phyloP scores from a whole-genome alignment of 352 stramenopile species.

The Globisporangium apiculatum region DNA sequence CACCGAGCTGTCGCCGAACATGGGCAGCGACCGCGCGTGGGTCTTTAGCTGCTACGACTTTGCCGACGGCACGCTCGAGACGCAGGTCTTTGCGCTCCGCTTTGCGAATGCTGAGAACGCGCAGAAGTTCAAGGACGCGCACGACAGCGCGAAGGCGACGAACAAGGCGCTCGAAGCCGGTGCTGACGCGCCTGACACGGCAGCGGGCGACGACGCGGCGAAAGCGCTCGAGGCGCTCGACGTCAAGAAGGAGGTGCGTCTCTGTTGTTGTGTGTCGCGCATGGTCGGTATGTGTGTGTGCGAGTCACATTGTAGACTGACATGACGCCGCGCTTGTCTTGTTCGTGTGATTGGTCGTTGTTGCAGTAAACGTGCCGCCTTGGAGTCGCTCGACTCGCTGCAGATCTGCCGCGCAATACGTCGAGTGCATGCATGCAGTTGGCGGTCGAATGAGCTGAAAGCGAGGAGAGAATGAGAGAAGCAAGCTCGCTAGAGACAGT shows the following conservation, averaged over 20 bases:
- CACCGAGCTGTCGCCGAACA: slow-evolving; percentile 95
- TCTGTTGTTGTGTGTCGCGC: too few species aligned
- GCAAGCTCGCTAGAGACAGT: too few species aligned
- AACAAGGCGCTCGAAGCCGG: slow-evolving; percentile 93
- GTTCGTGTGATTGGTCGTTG: too few species aligned
- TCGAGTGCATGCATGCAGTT: too few species aligned
- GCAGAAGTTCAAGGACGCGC: slow-evolving; percentile 95
- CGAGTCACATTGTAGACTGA: too few species aligned
- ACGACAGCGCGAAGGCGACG: slow-evolving; percentile 89
- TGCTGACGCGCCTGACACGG: slow-evolving; percentile 87
- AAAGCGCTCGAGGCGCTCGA: slow-evolving; percentile 88
- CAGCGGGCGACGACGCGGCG: slow-evolving; percentile 89
- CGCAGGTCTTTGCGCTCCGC: slow-evolving; percentile 86
- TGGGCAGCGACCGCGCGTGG: slow-evolving; percentile 94
- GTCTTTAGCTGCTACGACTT: slow-evolving; percentile 99
- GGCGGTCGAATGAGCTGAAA: too few species aligned
- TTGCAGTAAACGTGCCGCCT: too few species aligned
- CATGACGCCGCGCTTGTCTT: too few species aligned
- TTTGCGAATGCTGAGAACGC: slow-evolving; percentile 96
- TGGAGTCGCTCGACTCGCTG: too few species aligned
- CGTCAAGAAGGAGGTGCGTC: slow-evolving; percentile 76
- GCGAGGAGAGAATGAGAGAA: too few species aligned
- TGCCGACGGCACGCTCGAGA: slow-evolving; percentile 90
- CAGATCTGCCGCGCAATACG: too few species aligned
- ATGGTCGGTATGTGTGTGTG: too few species aligned